Evolutionary conservation across 2,329 filamentous ascomycete genomes (phyloP).

Genomic region (Epichloe elymi): DNA sequence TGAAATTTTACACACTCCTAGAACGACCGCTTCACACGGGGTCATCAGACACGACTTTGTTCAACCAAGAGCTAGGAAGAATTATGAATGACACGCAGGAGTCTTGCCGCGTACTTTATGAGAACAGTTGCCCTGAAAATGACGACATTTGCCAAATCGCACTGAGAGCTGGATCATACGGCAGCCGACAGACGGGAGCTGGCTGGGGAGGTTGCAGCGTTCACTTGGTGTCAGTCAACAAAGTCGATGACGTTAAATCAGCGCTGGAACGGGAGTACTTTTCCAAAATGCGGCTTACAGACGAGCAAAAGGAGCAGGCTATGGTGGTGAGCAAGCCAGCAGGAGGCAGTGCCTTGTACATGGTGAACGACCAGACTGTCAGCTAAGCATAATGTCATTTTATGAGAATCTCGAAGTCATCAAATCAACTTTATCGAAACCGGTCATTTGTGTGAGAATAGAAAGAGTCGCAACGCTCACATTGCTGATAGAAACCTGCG

Average conservation of each 20-base stretch:
- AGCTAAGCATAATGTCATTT: not conserved
- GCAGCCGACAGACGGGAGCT: constrained; percentile 77
- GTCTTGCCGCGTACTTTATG: constrained; percentile 75
- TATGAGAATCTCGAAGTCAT: not conserved
- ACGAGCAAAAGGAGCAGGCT: constrained; percentile 63
- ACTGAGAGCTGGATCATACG: constrained; percentile 64
- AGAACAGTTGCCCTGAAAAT: constrained; percentile 87
- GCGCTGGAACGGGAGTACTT: constrained; percentile 79
- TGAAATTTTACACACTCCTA: constrained; percentile 72
- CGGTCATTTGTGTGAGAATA: no score
- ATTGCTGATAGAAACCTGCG: no score
- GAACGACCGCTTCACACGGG: constrained; percentile 31
- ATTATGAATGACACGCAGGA: constrained; percentile 84
- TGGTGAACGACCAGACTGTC: constrained; percentile 20
- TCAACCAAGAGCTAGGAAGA: constrained; percentile 59
- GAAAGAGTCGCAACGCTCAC: no score
- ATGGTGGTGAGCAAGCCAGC: constrained; percentile 85
- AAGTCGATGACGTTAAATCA: constrained; percentile 62
- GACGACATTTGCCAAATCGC: constrained; percentile 79
- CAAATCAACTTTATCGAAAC: not conserved
- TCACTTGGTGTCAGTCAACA: constrained; percentile 76
- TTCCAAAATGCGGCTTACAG: constrained; percentile 46
- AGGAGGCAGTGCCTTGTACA: constrained; percentile 49
- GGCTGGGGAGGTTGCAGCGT: constrained; percentile 97
- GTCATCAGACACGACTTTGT: constrained; percentile 39